Percentiles rank a stretch among this genome's conserved stretches.
Conservation (phyloP, 257 asterid genomes). For the Osmanthus fragrans region DNA sequence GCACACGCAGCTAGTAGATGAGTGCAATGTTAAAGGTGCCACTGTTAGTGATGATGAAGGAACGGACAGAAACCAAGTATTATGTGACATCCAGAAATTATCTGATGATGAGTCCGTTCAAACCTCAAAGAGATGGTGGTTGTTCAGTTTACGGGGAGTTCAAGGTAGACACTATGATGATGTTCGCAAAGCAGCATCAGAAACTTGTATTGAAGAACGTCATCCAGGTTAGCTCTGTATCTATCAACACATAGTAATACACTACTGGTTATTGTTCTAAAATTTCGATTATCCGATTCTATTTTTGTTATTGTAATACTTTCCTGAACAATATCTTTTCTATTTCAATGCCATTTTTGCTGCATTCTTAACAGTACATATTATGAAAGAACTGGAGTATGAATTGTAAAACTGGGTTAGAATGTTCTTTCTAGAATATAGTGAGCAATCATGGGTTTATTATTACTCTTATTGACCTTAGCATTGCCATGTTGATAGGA, state of each 20-base stretch:
- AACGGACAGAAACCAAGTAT: conserved; percentile 39
- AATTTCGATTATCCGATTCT: too few species aligned
- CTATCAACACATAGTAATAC: background rate
- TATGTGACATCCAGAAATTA: conserved; percentile 49
- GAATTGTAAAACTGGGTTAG: too few species aligned
- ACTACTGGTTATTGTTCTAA: background rate
- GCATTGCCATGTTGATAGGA: too few species aligned
- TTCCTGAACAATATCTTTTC: too few species aligned
- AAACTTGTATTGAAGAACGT: conserved; percentile 20
- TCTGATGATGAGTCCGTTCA: conserved; percentile 36
- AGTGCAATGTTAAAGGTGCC: conserved; percentile 34
- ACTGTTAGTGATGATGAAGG: conserved; percentile 34
- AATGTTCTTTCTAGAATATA: too few species aligned
- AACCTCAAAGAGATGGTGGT: conserved; percentile 21
- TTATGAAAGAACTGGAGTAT: too few species aligned
- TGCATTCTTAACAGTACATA: too few species aligned
- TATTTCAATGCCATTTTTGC: too few species aligned
- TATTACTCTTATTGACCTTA: too few species aligned
- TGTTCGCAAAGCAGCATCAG: conserved; percentile 25
- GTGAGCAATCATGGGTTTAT: too few species aligned
- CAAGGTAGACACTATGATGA: conserved; percentile 22
- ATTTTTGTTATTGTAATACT: too few species aligned
- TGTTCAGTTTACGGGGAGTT: too few species aligned
- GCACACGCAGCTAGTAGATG: conserved; percentile 32
- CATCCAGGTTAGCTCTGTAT: conserved; percentile 35